Base-by-base conservation (phyloP, 1,284 basidiomycete genomes). In the Pulchroboletus neoregius region DNA sequence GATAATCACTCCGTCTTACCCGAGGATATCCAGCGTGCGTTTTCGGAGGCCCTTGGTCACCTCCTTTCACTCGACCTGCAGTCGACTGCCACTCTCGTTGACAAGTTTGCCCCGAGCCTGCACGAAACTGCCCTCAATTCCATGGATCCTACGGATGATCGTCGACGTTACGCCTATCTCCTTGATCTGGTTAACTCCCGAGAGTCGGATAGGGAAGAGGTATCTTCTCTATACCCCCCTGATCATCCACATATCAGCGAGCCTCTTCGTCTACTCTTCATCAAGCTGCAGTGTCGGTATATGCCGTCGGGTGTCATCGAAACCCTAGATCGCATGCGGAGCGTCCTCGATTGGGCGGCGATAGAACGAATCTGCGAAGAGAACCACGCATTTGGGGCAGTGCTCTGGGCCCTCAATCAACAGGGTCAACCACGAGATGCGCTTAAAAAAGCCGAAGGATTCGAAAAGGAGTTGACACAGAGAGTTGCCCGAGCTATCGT, bases 331-430 rank as follows among this genome's bases (percentile, higher is more conserved):
- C 71, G 71, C 37, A 71, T 87, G 35, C 49, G 39, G 39, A 43
- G 37, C 7, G 31, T 11, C 15, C 70, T 93, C 45, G 82, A 90
- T 48, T 78, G 84, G 62, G 57, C 72, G 0, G 69, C 78, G 9
- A 73, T 87, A 5, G 68, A 82, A 1, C 68, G 70, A 7, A 76
- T 80, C 4, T 94, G 88, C 58, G 87, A 94, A 63, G 67, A 73
- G 6, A 72, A 75, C 23, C 72, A 74, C 28, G 80, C 83, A 6
- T 87, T 79, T 55, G 84, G 92, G 50, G 91, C 86, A 3, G 82
- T 89, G 18, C 70, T 98, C 2, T 98, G 94, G 94, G 76, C 83
- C 1, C 68, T 87, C 40, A 80, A 93, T 58, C 76, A 77, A 51
- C 71, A 71, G 20, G 88, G 85, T 1, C 72, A 80, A 40, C 78